phyloP scores from a whole-genome alignment of 2,329 filamentous ascomycete species.

The Elsinoe australis region DNA sequence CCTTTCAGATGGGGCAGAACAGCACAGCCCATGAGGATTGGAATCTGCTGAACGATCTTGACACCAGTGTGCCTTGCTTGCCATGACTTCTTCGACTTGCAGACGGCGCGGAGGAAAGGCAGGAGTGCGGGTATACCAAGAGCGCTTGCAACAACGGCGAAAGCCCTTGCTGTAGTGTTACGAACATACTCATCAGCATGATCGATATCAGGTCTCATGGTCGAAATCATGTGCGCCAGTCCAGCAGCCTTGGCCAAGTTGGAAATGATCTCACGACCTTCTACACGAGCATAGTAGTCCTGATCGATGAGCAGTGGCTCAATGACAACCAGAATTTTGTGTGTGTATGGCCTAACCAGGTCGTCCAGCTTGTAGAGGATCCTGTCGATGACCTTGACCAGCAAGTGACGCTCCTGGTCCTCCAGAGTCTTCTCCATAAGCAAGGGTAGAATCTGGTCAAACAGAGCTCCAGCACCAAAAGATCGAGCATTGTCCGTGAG shows the following conservation, averaged over 20 bases:
- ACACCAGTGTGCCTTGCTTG: constrained; percentile 95
- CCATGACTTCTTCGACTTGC: constrained; percentile 98
- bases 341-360: constrained; percentile 87
- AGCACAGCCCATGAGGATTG: constrained; percentile 96
- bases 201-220: constrained; percentile 97
- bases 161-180: constrained; percentile 94
- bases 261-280: constrained; percentile 97
- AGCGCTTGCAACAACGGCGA: constrained; percentile 92
- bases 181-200: constrained; percentile 97
- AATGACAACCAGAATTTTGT: constrained; percentile 98
- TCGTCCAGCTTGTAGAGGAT: constrained; percentile 98
- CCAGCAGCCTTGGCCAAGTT: constrained; percentile 95
- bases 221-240: constrained; percentile 97
- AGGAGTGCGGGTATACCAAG: constrained; percentile 91
- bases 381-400: constrained; percentile 98
- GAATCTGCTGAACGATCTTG: constrained; percentile 98
- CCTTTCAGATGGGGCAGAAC: constrained; percentile 93
- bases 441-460: constrained; percentile 93
- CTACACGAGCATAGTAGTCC: constrained; percentile 97
- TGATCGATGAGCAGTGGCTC: constrained; percentile 98
- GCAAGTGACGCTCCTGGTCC: constrained; percentile 92
- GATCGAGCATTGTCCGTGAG: constrained; percentile 95
- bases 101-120: constrained; percentile 91
- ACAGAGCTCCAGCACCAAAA: constrained; percentile 87
- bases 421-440: constrained; percentile 98